phyloP scores from a whole-genome alignment of 1,139 yeast species.

The Geotrichum australiense region DNA sequence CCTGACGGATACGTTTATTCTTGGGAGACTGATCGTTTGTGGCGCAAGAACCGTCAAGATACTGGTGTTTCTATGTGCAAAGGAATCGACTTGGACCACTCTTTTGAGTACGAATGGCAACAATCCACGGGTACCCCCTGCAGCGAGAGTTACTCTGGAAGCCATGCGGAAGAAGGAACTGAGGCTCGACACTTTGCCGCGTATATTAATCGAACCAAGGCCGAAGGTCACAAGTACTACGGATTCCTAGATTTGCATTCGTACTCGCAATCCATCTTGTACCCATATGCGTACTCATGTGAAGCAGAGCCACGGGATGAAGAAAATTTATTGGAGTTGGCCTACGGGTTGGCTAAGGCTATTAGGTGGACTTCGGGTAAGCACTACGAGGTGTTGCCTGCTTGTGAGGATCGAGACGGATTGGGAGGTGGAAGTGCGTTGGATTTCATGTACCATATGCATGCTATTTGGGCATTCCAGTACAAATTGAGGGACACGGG shows the following conservation, averaged over 20 bases:
- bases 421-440: slow-evolving; percentile 70
- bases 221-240: slow-evolving; percentile 53
- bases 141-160: slow-evolving; percentile 58
- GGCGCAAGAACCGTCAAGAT: slow-evolving; percentile 85
- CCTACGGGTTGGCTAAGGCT: slow-evolving; percentile 72
- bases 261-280: slow-evolving; percentile 73
- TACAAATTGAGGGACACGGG: slow-evolving; percentile 78
- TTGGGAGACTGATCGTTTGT: slow-evolving; percentile 72
- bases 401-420: slow-evolving; percentile 65
- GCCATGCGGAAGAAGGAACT: slow-evolving; percentile 63
- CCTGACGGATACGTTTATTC: slow-evolving; percentile 88
- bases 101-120: slow-evolving; percentile 67
- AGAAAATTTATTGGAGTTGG: slow-evolving; percentile 72
- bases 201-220: slow-evolving; percentile 47
- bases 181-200: slow-evolving; percentile 62
- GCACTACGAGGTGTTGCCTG: slow-evolving; percentile 61
- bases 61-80: slow-evolving; percentile 60
- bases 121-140: slow-evolving; percentile 61
- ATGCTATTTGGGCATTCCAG: slow-evolving; percentile 81
- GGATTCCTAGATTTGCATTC: slow-evolving; percentile 82
- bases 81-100: slow-evolving; percentile 84
- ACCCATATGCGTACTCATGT: slow-evolving; percentile 80
- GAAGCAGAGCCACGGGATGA: slow-evolving; percentile 64
- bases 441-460: slow-evolving; percentile 77
- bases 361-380: slow-evolving; percentile 59